Percentiles rank a stretch among this genome's conserved stretches.
Conservation (phyloP, 352 stramenopile species). For the Pseudoperonospora humuli region DNA sequence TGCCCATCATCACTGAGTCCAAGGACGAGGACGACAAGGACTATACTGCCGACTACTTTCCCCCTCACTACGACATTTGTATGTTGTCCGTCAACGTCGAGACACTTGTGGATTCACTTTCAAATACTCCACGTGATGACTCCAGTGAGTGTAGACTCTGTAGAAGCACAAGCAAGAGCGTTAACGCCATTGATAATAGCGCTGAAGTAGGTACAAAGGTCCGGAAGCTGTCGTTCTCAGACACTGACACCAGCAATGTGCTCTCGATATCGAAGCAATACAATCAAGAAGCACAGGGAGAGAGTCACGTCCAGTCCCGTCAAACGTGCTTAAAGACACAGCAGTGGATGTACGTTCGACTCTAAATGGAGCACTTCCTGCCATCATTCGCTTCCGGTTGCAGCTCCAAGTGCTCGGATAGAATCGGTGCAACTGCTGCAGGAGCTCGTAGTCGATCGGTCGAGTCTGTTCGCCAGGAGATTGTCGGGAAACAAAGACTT, state of each 20-base stretch:
- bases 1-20: constrained; percentile 20
- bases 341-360: constrained; percentile 21
- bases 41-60: constrained; percentile 23
- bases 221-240: constrained; percentile 11
- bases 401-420: too few species aligned
- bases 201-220: constrained; percentile 1
- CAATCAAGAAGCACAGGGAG: not conserved
- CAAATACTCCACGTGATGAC: constrained; percentile 3
- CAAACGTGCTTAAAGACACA: constrained; percentile 5
- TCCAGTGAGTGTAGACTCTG: constrained; percentile 19
- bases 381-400: too few species aligned
- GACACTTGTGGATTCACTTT: constrained; percentile 16
- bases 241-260: constrained; percentile 13
- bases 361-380: constrained; percentile 23
- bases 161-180: constrained; percentile 1
- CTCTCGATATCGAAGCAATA: constrained; percentile 3
- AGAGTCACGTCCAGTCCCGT: not conserved
- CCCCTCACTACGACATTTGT: constrained; percentile 20
- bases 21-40: constrained; percentile 11
- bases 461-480: too few species aligned
- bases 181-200: not conserved
- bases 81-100: constrained; percentile 20
- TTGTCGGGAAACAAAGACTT: too few species aligned
- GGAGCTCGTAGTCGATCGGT: too few species aligned
- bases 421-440: too few species aligned